Evolutionary conservation across 768 basidiomycete genomes (phyloP).

Genomic region (Galerina sulciceps): DNA sequence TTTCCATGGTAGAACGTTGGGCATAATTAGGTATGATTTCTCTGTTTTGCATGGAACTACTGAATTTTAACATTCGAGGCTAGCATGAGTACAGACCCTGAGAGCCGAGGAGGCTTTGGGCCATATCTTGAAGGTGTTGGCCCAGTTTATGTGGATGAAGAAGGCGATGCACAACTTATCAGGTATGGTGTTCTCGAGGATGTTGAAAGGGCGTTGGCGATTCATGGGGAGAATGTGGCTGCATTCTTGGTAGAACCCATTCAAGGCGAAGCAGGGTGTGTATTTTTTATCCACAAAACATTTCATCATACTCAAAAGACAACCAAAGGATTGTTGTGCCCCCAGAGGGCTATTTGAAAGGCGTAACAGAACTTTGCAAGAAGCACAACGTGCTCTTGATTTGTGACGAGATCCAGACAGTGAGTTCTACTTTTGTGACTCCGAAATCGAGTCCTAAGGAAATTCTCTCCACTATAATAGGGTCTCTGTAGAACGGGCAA

Average conservation of each 20-base stretch:
- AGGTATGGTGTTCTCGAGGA: slow-evolving; percentile 86
- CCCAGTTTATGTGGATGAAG: slow-evolving; percentile 66
- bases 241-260: slow-evolving; percentile 98
- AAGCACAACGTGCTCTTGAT: slow-evolving; percentile 94
- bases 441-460: neutral
- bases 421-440: slow-evolving; percentile 32
- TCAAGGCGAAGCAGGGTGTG: slow-evolving; percentile 97
- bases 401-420: slow-evolving; percentile 98
- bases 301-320: neutral
- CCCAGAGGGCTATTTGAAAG: slow-evolving; percentile 79
- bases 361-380: slow-evolving; percentile 84
- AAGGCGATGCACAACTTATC: slow-evolving; percentile 58
- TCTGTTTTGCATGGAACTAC: slow-evolving; percentile 1
- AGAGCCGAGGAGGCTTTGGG: slow-evolving; percentile 85
- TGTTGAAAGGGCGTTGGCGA: slow-evolving; percentile 77
- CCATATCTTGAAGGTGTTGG: slow-evolving; percentile 89
- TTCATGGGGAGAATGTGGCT: slow-evolving; percentile 82
- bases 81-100: slow-evolving; percentile 95
- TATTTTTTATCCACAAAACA: slow-evolving; percentile 1
- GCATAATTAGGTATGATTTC: slow-evolving; percentile 72
- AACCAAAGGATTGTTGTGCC: slow-evolving; percentile 84
- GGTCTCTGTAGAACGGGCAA: slow-evolving; percentile 93
- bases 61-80: slow-evolving; percentile 5
- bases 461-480: slow-evolving; percentile 33
- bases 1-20: slow-evolving; percentile 94